Evolutionary conservation across 495 filamentous ascomycete species (phyloP).

Genomic region (Thermochaetoides thermophila): DNA sequence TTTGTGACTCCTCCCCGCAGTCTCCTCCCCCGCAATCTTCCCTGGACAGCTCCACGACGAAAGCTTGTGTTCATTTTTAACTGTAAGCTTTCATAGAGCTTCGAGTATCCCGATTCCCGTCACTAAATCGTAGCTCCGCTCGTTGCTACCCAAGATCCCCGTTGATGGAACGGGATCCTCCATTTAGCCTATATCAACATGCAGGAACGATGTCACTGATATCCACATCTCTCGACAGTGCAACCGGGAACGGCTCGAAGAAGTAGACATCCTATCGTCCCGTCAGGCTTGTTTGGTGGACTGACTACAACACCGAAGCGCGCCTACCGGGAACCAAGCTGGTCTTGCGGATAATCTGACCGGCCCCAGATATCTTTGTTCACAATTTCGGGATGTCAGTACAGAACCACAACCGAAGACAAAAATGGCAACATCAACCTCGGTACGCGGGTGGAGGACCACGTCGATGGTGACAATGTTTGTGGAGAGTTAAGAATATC

Average conservation of each 20-base stretch:
- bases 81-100: too few relatives aligned
- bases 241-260: not conserved
- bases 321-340: too few relatives aligned
- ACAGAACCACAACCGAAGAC: not conserved
- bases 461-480: not conserved
- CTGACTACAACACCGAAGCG: too few relatives aligned
- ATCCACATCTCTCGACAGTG: not conserved
- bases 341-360: slow-evolving; percentile 3
- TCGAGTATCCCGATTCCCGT: not conserved
- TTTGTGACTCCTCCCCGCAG: too few relatives aligned
- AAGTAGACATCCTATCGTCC: not conserved
- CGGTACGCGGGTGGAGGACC: not conserved
- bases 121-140: not conserved
- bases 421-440: slow-evolving; percentile 1
- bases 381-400: slow-evolving; percentile 1
- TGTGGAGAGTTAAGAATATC: not conserved
- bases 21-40: too few relatives aligned
- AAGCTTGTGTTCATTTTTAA: too few relatives aligned
- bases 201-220: slow-evolving; percentile 6
- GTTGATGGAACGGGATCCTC: not conserved
- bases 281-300: not conserved
- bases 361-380: not conserved
- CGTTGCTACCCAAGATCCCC: not conserved
- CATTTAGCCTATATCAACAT: slow-evolving; percentile 10
- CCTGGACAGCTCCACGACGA: too few relatives aligned